Percentiles rank a stretch among this genome's conserved stretches.
Evolutionary conservation across 805 yeast species (phyloP).

Genomic region (Cyberlindnera americana): DNA sequence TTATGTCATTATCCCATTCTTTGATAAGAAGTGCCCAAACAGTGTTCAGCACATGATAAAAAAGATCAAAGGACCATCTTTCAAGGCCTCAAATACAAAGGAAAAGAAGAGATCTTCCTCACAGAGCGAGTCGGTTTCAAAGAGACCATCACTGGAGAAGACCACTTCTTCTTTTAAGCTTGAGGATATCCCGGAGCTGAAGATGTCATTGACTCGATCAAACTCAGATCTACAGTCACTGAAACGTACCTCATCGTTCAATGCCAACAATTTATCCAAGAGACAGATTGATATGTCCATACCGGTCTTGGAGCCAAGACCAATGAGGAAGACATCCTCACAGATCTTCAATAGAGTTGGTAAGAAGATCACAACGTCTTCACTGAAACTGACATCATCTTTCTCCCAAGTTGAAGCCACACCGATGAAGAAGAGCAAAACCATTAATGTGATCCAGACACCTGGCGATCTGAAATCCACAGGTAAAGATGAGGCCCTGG

Average conservation of each 20-base stretch:
- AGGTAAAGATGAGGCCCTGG: not conserved
- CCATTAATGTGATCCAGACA: slow-evolving; percentile 18
- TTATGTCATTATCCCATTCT: slow-evolving; percentile 52
- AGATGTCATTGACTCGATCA: slow-evolving; percentile 15
- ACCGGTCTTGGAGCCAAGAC: slow-evolving; percentile 16
- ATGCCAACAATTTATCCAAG: slow-evolving; percentile 22
- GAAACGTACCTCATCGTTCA: slow-evolving; percentile 26
- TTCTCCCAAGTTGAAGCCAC: slow-evolving; percentile 29
- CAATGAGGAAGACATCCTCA: slow-evolving; percentile 16
- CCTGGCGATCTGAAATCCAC: slow-evolving; percentile 11
- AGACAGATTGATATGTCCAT: slow-evolving; percentile 27
- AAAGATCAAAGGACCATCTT: slow-evolving; percentile 40
- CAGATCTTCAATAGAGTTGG: slow-evolving; percentile 28
- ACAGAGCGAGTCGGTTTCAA: slow-evolving; percentile 1
- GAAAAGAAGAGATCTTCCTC: slow-evolving; percentile 7
- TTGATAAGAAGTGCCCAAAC: slow-evolving; percentile 44
- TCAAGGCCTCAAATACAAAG: slow-evolving; percentile 10
- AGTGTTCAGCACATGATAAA: slow-evolving; percentile 43
- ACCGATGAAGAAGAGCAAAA: slow-evolving; percentile 24
- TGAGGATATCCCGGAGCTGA: slow-evolving; percentile 24
- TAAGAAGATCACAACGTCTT: slow-evolving; percentile 17
- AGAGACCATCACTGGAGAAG: slow-evolving; percentile 15
- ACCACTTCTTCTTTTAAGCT: slow-evolving; percentile 21
- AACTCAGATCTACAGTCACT: slow-evolving; percentile 24
- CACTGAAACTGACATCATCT: slow-evolving; percentile 11